phyloP scores from a whole-genome alignment of 805 yeast genomes.

The Clavispora vitiphila region DNA sequence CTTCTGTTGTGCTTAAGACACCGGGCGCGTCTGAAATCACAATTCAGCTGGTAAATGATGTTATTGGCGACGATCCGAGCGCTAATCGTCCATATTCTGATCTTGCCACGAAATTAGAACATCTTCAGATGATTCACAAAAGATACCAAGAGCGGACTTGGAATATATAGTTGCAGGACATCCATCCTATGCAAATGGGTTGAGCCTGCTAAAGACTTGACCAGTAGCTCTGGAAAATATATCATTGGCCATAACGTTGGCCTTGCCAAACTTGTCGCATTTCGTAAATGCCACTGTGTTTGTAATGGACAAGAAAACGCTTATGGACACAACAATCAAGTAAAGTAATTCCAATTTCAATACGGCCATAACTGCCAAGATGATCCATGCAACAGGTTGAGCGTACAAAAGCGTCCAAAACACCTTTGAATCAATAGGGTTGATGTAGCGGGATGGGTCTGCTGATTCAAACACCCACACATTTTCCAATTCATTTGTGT shows the following conservation, averaged over 20 bases:
- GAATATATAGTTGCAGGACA: background rate
- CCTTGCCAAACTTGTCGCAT: conserved; percentile 89
- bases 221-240: conserved; percentile 52
- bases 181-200: conserved; percentile 26
- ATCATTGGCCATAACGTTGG: conserved; percentile 59
- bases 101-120: background rate
- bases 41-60: conserved; percentile 3
- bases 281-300: conserved; percentile 87
- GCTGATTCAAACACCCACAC: conserved; percentile 89
- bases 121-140: background rate
- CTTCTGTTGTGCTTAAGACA: conserved; percentile 15
- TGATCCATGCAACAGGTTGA: conserved; percentile 72
- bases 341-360: conserved; percentile 71
- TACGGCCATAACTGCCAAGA: conserved; percentile 71
- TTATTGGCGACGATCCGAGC: conserved; percentile 1
- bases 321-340: conserved; percentile 58
- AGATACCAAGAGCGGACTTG: background rate
- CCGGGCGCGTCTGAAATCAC: conserved; percentile 5
- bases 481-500: conserved; percentile 49
- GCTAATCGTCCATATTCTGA: background rate
- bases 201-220: conserved; percentile 42
- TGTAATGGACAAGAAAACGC: conserved; percentile 67
- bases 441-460: conserved; percentile 64
- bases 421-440: conserved; percentile 85
- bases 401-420: conserved; percentile 80